Evolutionary conservation across 805 yeast genomes (phyloP).

Genomic region (Cyberlindnera mycetangii): DNA sequence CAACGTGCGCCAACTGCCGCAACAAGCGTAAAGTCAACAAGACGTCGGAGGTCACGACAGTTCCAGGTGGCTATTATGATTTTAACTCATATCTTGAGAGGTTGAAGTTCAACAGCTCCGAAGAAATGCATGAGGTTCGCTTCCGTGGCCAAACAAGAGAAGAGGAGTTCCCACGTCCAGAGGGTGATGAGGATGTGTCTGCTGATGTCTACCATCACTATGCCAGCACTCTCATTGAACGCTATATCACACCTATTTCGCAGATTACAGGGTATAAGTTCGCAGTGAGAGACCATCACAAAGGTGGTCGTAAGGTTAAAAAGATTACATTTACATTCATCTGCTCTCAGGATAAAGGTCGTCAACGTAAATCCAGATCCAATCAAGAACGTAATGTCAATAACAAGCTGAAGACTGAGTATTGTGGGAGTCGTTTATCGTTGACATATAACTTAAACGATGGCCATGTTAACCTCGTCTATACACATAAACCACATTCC

Average conservation of each 20-base stretch:
- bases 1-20: slow-evolving; percentile 41
- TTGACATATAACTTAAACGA: slow-evolving; percentile 37
- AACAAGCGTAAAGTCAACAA: slow-evolving; percentile 36
- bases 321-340: slow-evolving; percentile 43
- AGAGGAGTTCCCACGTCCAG: slow-evolving; percentile 33
- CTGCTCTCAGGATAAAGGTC: slow-evolving; percentile 42
- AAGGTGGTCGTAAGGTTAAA: slow-evolving; percentile 39
- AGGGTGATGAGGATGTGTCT: slow-evolving; percentile 29
- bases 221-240: slow-evolving; percentile 34
- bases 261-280: slow-evolving; percentile 40
- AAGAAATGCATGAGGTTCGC: slow-evolving; percentile 36
- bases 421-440: slow-evolving; percentile 39
- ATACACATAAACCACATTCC: slow-evolving; percentile 39
- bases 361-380: slow-evolving; percentile 42
- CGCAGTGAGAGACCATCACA: slow-evolving; percentile 44
- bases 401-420: slow-evolving; percentile 40
- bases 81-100: slow-evolving; percentile 33
- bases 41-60: slow-evolving; percentile 4
- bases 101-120: slow-evolving; percentile 33
- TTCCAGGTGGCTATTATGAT: slow-evolving; percentile 32
- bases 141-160: slow-evolving; percentile 33
- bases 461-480: slow-evolving; percentile 36
- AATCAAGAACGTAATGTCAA: slow-evolving; percentile 35
- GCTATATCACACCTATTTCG: slow-evolving; percentile 40
- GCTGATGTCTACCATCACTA: slow-evolving; percentile 32